Evolutionary conservation across 129 eudicot species (phyloP).

Genomic region (Helianthus annuus): HanXRQr2.0-SUNRISE NC_035439.2:148234493-148234992

Average conservation of each 20-base stretch:
- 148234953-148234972: conserved; percentile 58
- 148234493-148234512: conserved; percentile 88
- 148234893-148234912: conserved; percentile 76
- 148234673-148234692: conserved; percentile 69
- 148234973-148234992: not conserved
- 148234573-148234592: conserved; percentile 61
- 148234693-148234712: conserved; percentile 93
- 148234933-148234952: conserved; percentile 72
- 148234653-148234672: conserved; percentile 61
- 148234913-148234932: conserved; percentile 61
- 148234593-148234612: conserved; percentile 57
- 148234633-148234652: conserved; percentile 78
- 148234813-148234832: conserved; percentile 80
- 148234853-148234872: conserved; percentile 87
- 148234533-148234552: conserved; percentile 60
- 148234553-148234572: conserved; percentile 65
- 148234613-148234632: conserved; percentile 62
- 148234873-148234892: conserved; percentile 80
- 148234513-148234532: conserved; percentile 74
- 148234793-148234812: conserved; percentile 82
- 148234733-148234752: conserved; percentile 85
- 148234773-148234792: conserved; percentile 77
- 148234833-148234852: conserved; percentile 58
- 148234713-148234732: conserved; percentile 86
- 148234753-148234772: conserved; percentile 85